Conservation (phyloP, 495 filamentous ascomycete genomes). For the Pseudevernia furfuracea region DNA sequence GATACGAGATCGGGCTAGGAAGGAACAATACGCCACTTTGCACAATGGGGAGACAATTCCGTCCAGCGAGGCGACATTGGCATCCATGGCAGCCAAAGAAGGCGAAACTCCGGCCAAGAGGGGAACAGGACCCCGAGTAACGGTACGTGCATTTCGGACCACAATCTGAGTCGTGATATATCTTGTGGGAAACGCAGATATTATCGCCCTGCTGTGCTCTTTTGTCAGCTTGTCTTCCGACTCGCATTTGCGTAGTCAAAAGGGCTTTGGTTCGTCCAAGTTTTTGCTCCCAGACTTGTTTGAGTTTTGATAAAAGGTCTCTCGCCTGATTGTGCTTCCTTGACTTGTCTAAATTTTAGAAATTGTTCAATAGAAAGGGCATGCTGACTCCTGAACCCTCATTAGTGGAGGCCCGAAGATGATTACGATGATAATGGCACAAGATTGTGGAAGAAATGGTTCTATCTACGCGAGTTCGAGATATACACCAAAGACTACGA, state of each 20-base stretch:
- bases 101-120: neutral
- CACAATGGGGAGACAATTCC: neutral
- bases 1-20: neutral
- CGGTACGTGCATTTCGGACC: neutral
- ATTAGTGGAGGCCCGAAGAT: neutral
- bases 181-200: too few species aligned
- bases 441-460: constrained; percentile 1
- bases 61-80: neutral
- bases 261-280: too few species aligned
- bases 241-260: neutral
- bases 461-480: neutral
- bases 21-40: neutral
- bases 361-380: neutral
- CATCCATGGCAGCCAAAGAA: neutral
- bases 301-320: neutral
- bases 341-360: neutral
- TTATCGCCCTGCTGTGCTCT: neutral
- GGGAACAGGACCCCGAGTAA: neutral
- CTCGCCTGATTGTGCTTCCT: neutral
- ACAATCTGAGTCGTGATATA: neutral
- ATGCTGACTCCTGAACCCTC: neutral
- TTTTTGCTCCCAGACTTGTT: neutral
- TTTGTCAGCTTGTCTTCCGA: neutral
- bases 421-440: neutral
- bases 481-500: neutral